A percentile compares a stretch with the other conserved stretches of the same genome.
Evolutionary conservation across 305 asterid genomes (phyloP).

Genomic region (Fraxinus angustifolia): DNA sequence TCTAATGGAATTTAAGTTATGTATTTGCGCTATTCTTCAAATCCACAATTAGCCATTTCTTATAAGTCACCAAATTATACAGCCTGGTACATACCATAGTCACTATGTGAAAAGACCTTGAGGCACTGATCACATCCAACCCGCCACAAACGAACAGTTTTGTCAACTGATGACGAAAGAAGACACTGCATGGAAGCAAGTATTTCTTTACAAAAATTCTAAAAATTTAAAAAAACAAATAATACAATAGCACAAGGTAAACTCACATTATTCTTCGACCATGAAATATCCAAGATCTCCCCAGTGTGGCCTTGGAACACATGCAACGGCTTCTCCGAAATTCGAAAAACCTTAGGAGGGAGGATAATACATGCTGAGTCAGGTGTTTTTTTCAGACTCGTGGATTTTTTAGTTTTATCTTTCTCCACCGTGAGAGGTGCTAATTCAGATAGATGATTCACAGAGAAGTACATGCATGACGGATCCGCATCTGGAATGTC

Average conservation of each 20-base stretch:
- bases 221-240: not conserved
- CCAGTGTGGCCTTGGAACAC: conserved; percentile 70
- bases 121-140: conserved; percentile 78
- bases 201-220: not conserved
- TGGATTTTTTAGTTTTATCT: conserved; percentile 41
- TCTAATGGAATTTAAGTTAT: not conserved
- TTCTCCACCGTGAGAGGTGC: conserved; percentile 53
- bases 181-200: conserved; percentile 53
- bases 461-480: conserved; percentile 72
- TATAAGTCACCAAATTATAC: not conserved
- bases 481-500: conserved; percentile 74
- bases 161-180: conserved; percentile 85
- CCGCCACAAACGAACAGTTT: conserved; percentile 90
- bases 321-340: conserved; percentile 72
- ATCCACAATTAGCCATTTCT: conserved; percentile 5
- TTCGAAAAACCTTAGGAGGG: conserved; percentile 78
- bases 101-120: conserved; percentile 70
- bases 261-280: conserved; percentile 83
- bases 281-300: conserved; percentile 78
- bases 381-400: conserved; percentile 43
- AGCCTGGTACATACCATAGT: conserved; percentile 55
- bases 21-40: not conserved
- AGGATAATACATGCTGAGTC: conserved; percentile 86
- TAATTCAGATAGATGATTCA: conserved; percentile 67
- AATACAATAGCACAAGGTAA: not conserved